phyloP scores from a whole-genome alignment of 495 filamentous ascomycete genomes.

The Hyaloscypha finlandica region DNA sequence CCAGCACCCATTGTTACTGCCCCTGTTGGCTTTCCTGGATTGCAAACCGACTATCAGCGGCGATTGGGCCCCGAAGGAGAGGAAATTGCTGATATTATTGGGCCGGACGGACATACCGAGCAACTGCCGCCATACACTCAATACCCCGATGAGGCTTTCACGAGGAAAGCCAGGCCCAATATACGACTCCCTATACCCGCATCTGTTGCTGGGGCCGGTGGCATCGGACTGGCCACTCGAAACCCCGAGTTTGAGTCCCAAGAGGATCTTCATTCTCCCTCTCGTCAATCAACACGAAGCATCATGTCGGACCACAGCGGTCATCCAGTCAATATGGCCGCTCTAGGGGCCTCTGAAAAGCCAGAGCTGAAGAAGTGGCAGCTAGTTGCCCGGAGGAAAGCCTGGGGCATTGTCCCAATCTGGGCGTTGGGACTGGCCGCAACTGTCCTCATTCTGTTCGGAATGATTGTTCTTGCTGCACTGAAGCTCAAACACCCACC shows the following conservation, averaged over 20 bases:
- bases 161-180: conserved; percentile 36
- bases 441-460: conserved; percentile 58
- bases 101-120: conserved; percentile 88
- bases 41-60: conserved; percentile 63
- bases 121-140: conserved; percentile 87
- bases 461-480: conserved; percentile 52
- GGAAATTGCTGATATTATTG: conserved; percentile 80
- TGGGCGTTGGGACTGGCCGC: conserved; percentile 65
- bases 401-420: conserved; percentile 65
- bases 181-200: conserved; percentile 33
- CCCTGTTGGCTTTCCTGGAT: conserved; percentile 75
- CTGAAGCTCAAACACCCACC: conserved; percentile 26
- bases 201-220: conserved; percentile 45
- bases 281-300: conserved; percentile 52
- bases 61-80: conserved; percentile 78
- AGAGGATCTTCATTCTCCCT: conserved; percentile 47
- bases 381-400: conserved; percentile 53
- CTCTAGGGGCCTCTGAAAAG: conserved; percentile 45
- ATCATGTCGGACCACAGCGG: conserved; percentile 47
- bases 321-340: conserved; percentile 43
- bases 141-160: conserved; percentile 63
- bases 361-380: conserved; percentile 54
- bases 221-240: conserved; percentile 53
- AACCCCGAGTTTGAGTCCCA: conserved; percentile 57
- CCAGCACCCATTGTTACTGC: conserved; percentile 38